Percentiles rank a stretch among this genome's conserved stretches.
Evolutionary conservation across 176 grass and related monocot genomes (phyloP).

Genomic region (Bonia amplexicaulis): DNA sequence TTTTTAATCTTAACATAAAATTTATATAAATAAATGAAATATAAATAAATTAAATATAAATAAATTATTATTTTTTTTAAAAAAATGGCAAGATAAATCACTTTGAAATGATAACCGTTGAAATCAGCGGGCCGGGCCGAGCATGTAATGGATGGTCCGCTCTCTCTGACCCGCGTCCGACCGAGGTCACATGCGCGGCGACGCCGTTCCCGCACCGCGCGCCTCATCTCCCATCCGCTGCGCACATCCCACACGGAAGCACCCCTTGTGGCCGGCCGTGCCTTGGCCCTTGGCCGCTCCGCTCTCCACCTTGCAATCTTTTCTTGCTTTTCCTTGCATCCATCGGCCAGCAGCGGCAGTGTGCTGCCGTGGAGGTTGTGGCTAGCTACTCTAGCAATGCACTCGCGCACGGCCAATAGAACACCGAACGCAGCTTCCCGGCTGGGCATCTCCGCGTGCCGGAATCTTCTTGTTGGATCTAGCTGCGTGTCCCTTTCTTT

Average conservation of each 20-base stretch:
- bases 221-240: constrained; percentile 7
- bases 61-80: too few relatives aligned
- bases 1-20: too few relatives aligned
- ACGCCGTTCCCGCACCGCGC: neutral
- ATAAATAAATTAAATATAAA: too few relatives aligned
- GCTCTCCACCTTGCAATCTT: neutral
- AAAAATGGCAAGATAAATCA: too few relatives aligned
- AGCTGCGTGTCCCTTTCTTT: neutral
- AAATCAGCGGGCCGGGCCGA: neutral
- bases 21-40: too few relatives aligned
- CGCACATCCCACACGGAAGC: neutral
- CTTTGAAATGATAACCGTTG: neutral
- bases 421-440: neutral
- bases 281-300: neutral
- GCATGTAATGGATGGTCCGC: neutral
- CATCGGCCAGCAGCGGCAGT: neutral
- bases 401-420: neutral
- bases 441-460: neutral
- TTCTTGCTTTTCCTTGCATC: neutral
- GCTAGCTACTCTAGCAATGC: neutral
- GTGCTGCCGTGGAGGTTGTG: neutral
- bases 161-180: constrained; percentile 8
- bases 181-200: constrained; percentile 35
- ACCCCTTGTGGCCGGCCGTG: neutral
- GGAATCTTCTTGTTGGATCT: neutral